Conservation (phyloP, 441 rosid species). For the Adansonia gregorii region DNA sequence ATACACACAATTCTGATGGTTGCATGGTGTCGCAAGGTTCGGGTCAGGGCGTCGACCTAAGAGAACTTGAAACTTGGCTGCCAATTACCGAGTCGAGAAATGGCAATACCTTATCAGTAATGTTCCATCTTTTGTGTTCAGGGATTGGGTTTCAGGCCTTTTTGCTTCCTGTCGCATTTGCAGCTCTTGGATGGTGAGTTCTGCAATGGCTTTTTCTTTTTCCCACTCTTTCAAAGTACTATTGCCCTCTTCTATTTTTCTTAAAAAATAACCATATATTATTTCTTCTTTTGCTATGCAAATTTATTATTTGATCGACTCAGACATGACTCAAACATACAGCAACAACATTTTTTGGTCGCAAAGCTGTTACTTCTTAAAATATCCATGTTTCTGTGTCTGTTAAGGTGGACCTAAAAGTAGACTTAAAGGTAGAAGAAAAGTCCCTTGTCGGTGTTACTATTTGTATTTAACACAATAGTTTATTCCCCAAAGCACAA, state of each 20-base stretch:
- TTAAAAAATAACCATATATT: neutral
- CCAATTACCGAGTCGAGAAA: constrained; percentile 85
- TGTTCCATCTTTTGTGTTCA: constrained; percentile 65
- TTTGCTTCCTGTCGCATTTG: constrained; percentile 67
- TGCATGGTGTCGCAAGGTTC: too few species aligned
- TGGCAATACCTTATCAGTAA: constrained; percentile 48
- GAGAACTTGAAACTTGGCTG: constrained; percentile 57
- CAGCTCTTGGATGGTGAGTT: constrained; percentile 67
- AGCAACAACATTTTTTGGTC: neutral
- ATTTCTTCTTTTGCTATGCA: neutral
- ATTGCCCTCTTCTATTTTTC: too few species aligned
- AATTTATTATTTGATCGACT: neutral
- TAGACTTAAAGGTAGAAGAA: neutral
- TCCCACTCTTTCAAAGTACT: neutral
- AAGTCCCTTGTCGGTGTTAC: neutral
- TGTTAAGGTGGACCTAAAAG: neutral
- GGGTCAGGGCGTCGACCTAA: neutral
- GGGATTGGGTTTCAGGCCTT: constrained; percentile 73
- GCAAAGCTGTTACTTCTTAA: neutral
- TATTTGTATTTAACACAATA: neutral
- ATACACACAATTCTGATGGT: neutral
- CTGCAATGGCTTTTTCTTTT: neutral
- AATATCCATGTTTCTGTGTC: neutral
- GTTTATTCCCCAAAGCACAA: neutral
- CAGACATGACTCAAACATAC: neutral